phyloP scores from a whole-genome alignment of 2,329 filamentous ascomycete species.

The Truncatella angustata region DNA sequence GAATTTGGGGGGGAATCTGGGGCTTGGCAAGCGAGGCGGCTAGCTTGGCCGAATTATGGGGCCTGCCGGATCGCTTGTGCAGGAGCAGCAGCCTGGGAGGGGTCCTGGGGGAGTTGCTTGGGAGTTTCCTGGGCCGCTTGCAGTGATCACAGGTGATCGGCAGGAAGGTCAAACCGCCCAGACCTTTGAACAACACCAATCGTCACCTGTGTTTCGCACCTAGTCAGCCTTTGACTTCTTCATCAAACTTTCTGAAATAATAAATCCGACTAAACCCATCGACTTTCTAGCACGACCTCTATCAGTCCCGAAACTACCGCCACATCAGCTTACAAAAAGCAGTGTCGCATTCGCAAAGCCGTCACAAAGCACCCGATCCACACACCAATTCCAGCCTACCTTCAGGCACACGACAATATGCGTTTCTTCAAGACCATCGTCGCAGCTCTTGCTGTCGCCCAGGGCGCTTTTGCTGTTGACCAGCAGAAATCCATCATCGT shows the following conservation, averaged over 20 bases:
- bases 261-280: neutral
- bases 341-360: neutral
- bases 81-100: no score
- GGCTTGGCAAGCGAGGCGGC: slow-evolving; percentile 1
- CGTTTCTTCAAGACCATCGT: slow-evolving; percentile 55
- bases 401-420: slow-evolving; percentile 49
- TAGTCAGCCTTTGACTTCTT: no score
- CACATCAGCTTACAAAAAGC: no score
- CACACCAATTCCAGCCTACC: neutral
- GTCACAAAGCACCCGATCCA: neutral
- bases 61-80: no score
- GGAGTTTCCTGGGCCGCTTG: neutral
- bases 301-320: no score
- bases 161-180: slow-evolving; percentile 6
- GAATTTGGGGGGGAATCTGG: neutral
- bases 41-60: no score
- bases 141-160: neutral
- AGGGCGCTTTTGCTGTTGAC: slow-evolving; percentile 62
- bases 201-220: neutral
- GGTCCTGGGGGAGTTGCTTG: neutral
- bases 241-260: no score
- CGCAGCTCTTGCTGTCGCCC: slow-evolving; percentile 54
- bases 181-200: neutral
- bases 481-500: slow-evolving; percentile 73
- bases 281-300: neutral